These are phyloP conservation scores for Mucor circinelloides DNA, from an alignment of 371 early-diverging fungal genomes.

Conservation along the genomic window DNA sequence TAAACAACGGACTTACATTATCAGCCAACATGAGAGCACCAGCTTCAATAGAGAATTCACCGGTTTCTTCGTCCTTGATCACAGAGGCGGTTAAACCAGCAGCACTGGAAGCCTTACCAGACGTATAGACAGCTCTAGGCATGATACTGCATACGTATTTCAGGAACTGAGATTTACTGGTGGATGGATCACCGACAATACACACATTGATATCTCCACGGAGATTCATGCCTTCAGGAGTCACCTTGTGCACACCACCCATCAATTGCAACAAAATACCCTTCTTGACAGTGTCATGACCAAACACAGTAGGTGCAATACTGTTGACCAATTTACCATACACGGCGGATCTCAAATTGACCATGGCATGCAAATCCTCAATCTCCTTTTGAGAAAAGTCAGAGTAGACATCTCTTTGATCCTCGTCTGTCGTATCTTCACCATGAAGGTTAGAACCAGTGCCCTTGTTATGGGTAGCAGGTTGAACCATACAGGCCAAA, in stretches of 20 bases:
- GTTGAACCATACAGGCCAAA: slow-evolving; percentile 83
- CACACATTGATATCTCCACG: slow-evolving; percentile 99
- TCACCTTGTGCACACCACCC: slow-evolving; percentile 96
- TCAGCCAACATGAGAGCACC: slow-evolving; percentile 99
- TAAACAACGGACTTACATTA: slow-evolving; percentile 61
- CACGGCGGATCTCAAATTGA: slow-evolving; percentile 53
- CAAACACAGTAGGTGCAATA: slow-evolving; percentile 97
- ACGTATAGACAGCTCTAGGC: slow-evolving; percentile 96
- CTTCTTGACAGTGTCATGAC: slow-evolving; percentile 97
- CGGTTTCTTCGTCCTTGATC: slow-evolving; percentile 98
- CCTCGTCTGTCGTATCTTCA: slow-evolving; percentile 62
- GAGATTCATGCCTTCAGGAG: slow-evolving; percentile 92
- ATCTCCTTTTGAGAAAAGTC: slow-evolving; percentile 74
- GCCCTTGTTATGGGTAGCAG: slow-evolving; percentile 51
- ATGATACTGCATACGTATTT: slow-evolving; percentile 88
- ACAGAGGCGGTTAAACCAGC: slow-evolving; percentile 99
- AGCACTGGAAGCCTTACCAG: slow-evolving; percentile 98
- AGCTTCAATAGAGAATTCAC: slow-evolving; percentile 99
- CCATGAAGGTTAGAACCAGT: slow-evolving; percentile 51
- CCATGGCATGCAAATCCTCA: slow-evolving; percentile 78
- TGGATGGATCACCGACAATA: slow-evolving; percentile 98
- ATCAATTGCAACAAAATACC: slow-evolving; percentile 95
- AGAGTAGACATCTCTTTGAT: slow-evolving; percentile 61
- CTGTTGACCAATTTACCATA: slow-evolving; percentile 80
- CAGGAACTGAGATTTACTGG: slow-evolving; percentile 98